Base-by-base conservation (phyloP, 2,329 filamentous ascomycete species). In the Botrytis elliptica region DNA sequence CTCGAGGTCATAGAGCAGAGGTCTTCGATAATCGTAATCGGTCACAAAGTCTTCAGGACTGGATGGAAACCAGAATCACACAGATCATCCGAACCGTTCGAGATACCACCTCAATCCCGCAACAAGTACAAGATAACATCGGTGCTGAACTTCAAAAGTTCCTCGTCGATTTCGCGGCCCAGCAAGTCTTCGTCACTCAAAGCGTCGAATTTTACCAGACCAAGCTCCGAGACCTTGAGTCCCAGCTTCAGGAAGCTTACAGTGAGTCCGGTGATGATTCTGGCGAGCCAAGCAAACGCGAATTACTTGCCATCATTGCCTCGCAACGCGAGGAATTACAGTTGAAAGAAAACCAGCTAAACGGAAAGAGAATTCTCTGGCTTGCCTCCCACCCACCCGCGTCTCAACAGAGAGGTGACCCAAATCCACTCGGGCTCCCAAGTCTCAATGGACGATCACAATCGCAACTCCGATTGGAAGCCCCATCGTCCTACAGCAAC, bases 301-400 rank as follows among this genome's bases (percentile, higher is more conserved):
- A 73, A 20, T 40, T 73, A 29, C 49, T 69, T 44, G 38, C 40
- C 14, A 68, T 60, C 4, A 73, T 73, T 14, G 29, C 40, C 10
- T 40, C 36, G 3, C 71, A 73, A 14, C 65, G 57, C 20, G 71
- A 73, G 55, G 64, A 73, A 9, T 67, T 73, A 22, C 64, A 73
- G 22, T 40, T 73, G 33, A 73, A 73, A 16, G 71, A 73, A 6
- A 68, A 73, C 4, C 71, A 73, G 10, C 33, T 73, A 0, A 73
- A 73, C 16, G 71, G 71, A 42, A 73, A 73, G 63, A 36, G 71
- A 25, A 44, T 73, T 1, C 57, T 73, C 14, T 73, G 71, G 71
- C 46, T 73, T 22, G 71, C 71, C 20, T 73, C 71, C 2, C 71
- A 73, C 40, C 71, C 71, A n/a, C 38, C 71, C 4, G 66, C 64